These are phyloP conservation scores for Amylocarpus encephaloides DNA, from an alignment of 2,329 filamentous ascomycete species.

Conservation along the genomic window DNA sequence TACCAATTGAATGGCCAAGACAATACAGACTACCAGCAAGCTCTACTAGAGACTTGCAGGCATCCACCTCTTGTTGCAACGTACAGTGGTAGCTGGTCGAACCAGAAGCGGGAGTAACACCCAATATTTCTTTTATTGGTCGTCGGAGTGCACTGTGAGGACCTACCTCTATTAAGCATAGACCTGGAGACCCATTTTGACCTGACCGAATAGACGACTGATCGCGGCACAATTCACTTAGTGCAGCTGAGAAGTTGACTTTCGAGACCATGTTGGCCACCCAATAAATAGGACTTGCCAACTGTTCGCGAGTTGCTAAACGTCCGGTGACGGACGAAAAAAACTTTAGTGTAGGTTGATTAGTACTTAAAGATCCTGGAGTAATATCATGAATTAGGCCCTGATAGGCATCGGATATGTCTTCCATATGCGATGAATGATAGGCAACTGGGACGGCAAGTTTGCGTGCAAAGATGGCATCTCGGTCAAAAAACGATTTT, in stretches of 20 bases:
- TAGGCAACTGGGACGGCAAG: conserved; percentile 37
- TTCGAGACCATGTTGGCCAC: neutral
- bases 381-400: no score
- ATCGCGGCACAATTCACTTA: neutral
- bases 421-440: conserved; percentile 34
- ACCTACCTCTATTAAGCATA: neutral
- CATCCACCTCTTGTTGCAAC: neutral
- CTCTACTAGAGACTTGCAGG: neutral
- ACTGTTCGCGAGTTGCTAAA: no score
- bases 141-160: neutral
- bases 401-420: no score
- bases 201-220: no score
- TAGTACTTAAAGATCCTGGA: no score
- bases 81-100: neutral
- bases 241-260: neutral
- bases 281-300: no score
- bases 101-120: no score
- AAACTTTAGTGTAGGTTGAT: no score
- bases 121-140: neutral
- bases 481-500: conserved; percentile 10
- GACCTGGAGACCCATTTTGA: neutral
- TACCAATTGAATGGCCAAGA: neutral
- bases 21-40: neutral
- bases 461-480: conserved; percentile 31
- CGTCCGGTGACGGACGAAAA: no score